Evolutionary conservation across 495 filamentous ascomycete species (phyloP), one percentile per base, ranked within the genome.

Genomic region (Penicillium taxi): DNA sequence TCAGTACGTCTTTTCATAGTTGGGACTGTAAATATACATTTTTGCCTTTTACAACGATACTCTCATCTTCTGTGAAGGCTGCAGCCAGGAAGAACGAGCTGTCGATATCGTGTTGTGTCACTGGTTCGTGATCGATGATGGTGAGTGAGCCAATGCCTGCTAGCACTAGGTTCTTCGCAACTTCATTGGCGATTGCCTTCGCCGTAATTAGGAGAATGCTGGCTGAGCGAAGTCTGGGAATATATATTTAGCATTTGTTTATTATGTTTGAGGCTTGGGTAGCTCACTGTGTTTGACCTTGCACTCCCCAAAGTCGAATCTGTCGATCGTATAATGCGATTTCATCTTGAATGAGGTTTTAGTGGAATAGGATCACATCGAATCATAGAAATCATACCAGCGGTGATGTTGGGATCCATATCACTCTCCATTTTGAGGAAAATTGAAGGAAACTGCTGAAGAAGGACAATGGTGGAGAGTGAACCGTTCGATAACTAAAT

Each of bases 321-420:
- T 98, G 91, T 14, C 91, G 82, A 61, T 98, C 91, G 62, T 98
- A 98, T 15, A 98, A 77, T 24, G 93, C 93, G 52, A 96, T 94
- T 53, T 98, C 91, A 64, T 95, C 91, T 93, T 28, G 27, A 13
- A 9, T 6, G 15, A 4, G 14, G 28, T 5, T 16, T 40, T 17
- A 43, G 40, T 14, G 5, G n/a, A 26, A n/a, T 20, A n/a, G 11
- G 18, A 18, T 6, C 27, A 26, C 18, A 14, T 34, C 3, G 2
- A 27, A n/a, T n/a, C n/a, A n/a, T n/a, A n/a, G n/a, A n/a, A n/a
- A n/a, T n/a, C n/a, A n/a, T n/a, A n/a, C n/a, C n/a, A n/a, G n/a
- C n/a, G n/a, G n/a, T n/a, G n/a, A n/a, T n/a, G n/a, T n/a, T n/a
- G n/a, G n/a, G n/a, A n/a, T n/a, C n/a, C n/a, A n/a, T n/a, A n/a